Base-by-base conservation (phyloP, 73 alveolate genomes). In the Blepharisma japonicum region DNA sequence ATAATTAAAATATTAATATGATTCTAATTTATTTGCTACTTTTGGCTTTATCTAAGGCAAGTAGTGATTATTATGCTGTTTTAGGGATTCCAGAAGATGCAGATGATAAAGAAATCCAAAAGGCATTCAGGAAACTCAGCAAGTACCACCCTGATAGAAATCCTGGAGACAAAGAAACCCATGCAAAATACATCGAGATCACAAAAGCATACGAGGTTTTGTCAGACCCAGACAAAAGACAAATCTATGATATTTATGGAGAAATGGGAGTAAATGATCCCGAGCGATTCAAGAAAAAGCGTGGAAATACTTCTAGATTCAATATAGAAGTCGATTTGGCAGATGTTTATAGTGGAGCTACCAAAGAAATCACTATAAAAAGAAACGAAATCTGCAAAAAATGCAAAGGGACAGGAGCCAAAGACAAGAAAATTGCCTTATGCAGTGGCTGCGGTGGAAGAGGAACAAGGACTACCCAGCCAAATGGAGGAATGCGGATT, bases 61-160 rank as follows among this genome's bases (percentile, higher is more conserved):
- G 42, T 32, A 32, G 42, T 32, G 42, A 32, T 70, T 92, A 77
- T 78, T 96, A 96, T 81, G 97, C 94, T 45, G 49, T 92, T 7
- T 81, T 96, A 54, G 99, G 98, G 7, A 96, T 96, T 45, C 85
- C 78, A 11, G 86, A 95, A 80, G 89, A 55, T 6, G 95, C 97
- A 7, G 50, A 97, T 7, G 76, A 82, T 55, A 97, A 93, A 71
- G 98, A 96, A 18, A 91, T 96, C 68, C 92, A 86, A 71, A 94
- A 93, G 80, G 98, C 99, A 6, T 96, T 77, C 88, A 82, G 94
- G 70, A 95, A 93, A 80, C 67, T 88, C 50, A 86, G 90, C 45
- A 86, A 78, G 82, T 84, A 83, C 83, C 99, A 96, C 85, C 99
- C 99, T 32, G 99, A 96, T 80, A 96, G 95, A 83, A 99, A 99